Evolutionary conservation across 2,329 filamentous ascomycete species (phyloP), one percentile per base, ranked within the genome.

Genomic region (Scedosporium apiospermum): DNA sequence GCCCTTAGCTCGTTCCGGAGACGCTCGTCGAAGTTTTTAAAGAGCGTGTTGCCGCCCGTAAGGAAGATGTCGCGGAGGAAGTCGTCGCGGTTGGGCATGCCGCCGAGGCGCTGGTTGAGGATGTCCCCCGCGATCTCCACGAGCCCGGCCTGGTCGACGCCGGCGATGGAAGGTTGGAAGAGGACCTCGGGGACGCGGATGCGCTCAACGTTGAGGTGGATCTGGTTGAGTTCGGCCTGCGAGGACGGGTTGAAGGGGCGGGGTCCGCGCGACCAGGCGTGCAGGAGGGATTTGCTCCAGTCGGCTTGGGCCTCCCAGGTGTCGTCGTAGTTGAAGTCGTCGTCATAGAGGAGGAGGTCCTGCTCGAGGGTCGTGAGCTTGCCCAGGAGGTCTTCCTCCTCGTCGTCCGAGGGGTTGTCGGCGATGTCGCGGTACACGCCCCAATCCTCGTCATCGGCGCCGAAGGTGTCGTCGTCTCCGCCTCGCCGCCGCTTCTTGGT

Each of bases 381-480:
- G 4, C 82, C 84, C 63, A 85, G 83, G 0, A 96, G 82, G 69
- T 98, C 93, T 73, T 93, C 90, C 71, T 98, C 93, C 71, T 96
- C 93, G 65, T 95, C 91, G 70, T 89, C 91, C 67, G 82, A 82
- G 6, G 89, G 88, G 60, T 91, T 92, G 0, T 90, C 91, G 1
- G 91, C 90, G 63, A 98, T 96, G 49, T 91, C 91, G 61, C 95
- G 88, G 75, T 99, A 99, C 14, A 99, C 91, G 63, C 91, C 91
- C 95, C 95, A 99, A 74, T 99, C 95, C 63, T 96, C 93, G 71
- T 99, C 95, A 73, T 99, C 93, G 59, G 93, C 93, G 63, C 95
- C 95, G 71, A 99, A 99, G 64, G 91, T 92, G 72, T 99, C 95
- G 69, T 99, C 95, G 71, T 98, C 93, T 3, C 88, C 90, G 6